These are phyloP conservation scores for Fusarium sp. DNA, from an alignment of 2,329 filamentous ascomycete genomes.

Conservation along the genomic window DNA sequence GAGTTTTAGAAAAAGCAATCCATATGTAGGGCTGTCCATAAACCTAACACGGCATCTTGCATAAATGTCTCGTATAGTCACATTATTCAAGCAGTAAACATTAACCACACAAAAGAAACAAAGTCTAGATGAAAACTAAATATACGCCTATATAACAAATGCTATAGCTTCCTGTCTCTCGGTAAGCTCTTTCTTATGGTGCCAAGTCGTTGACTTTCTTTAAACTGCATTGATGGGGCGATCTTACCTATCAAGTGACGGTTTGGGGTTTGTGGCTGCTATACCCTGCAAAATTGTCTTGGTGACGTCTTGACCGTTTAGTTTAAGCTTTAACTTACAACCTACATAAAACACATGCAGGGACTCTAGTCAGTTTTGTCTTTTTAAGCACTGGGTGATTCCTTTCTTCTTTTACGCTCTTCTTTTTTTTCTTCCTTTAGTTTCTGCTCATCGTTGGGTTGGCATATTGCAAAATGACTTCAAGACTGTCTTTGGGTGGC, in stretches of 20 bases:
- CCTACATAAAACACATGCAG: slow-evolving; percentile 20
- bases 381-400: background rate
- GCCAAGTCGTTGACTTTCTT: background rate
- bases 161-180: background rate
- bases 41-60: background rate
- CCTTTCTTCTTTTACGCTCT: background rate
- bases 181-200: background rate
- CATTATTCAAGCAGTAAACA: background rate
- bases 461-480: slow-evolving; percentile 39
- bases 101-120: background rate
- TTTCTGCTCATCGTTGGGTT: background rate
- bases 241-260: slow-evolving; percentile 20
- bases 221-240: slow-evolving; percentile 7
- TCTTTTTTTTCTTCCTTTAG: background rate
- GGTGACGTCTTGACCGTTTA: slow-evolving; percentile 14
- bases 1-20: background rate
- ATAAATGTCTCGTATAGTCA: slow-evolving; percentile 1
- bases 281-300: slow-evolving; percentile 11
- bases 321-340: slow-evolving; percentile 29
- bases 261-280: slow-evolving; percentile 27
- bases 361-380: slow-evolving; percentile 13
- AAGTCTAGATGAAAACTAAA: background rate
- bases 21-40: background rate
- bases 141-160: background rate
- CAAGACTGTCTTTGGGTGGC: slow-evolving; percentile 55